Evolutionary conservation across 441 rosid genomes (phyloP).

Genomic region (Oxalis stricta): DNA sequence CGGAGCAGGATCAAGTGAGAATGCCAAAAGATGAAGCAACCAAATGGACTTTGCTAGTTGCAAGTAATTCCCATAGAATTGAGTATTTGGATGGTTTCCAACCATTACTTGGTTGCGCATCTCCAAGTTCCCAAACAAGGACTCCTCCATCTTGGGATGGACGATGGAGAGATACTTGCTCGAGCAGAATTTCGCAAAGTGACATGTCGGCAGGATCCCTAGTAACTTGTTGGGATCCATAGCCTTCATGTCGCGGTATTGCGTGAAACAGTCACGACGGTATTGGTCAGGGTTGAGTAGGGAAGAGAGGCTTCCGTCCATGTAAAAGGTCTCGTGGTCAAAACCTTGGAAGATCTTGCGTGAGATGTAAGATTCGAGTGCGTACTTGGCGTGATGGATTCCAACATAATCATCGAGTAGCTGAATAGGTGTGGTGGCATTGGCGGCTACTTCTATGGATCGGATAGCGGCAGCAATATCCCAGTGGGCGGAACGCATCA

Average conservation of each 20-base stretch:
- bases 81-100: constrained; percentile 70
- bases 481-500: constrained; percentile 88
- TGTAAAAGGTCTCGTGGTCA: constrained; percentile 89
- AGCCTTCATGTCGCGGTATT: constrained; percentile 81
- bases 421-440: constrained; percentile 26
- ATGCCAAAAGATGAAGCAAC: constrained; percentile 87
- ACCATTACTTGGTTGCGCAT: constrained; percentile 49
- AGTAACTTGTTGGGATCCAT: constrained; percentile 92
- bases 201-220: constrained; percentile 72
- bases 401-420: too few species aligned
- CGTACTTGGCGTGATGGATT: constrained; percentile 69
- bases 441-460: constrained; percentile 77
- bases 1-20: constrained; percentile 75
- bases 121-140: constrained; percentile 76
- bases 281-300: constrained; percentile 74
- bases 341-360: constrained; percentile 74
- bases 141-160: constrained; percentile 87
- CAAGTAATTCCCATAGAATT: constrained; percentile 70
- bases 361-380: constrained; percentile 62
- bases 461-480: constrained; percentile 86
- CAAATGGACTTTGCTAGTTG: constrained; percentile 72
- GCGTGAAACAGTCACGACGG: constrained; percentile 76
- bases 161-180: constrained; percentile 71
- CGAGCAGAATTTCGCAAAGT: constrained; percentile 76
- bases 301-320: constrained; percentile 89